Evolutionary conservation across 75 land plant species (phyloP).

Genomic region (Chamaecyparis obtusa): DNA sequence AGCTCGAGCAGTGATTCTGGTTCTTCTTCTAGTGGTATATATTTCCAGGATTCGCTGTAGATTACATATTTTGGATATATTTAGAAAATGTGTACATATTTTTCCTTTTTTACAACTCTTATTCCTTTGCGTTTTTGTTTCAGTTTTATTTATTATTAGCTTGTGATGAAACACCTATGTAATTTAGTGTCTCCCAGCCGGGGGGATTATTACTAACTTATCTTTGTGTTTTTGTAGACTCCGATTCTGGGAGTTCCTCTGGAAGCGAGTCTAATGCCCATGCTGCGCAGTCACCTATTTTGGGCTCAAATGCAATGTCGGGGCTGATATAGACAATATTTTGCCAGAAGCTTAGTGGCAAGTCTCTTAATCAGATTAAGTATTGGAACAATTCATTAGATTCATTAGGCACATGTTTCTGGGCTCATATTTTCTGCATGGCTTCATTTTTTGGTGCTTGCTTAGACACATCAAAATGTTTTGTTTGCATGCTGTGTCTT

Average conservation of each 20-base stretch:
- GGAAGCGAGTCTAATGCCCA: slow-evolving; percentile 11
- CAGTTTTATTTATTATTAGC: background rate
- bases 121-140: background rate
- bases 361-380: slow-evolving; percentile 2
- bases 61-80: background rate
- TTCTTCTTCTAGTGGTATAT: slow-evolving; percentile 76
- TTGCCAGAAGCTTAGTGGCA: background rate
- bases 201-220: slow-evolving; percentile 1
- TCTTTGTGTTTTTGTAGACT: slow-evolving; percentile 4
- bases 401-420: background rate
- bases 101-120: background rate
- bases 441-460: background rate
- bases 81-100: background rate
- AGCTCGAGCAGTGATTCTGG: slow-evolving; percentile 71
- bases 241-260: slow-evolving; percentile 14
- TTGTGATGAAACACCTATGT: background rate
- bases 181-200: background rate
- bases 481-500: background rate
- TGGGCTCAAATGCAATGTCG: background rate
- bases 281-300: slow-evolving; percentile 6
- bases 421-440: background rate
- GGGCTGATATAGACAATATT: background rate
- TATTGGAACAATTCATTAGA: background rate
- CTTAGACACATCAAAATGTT: background rate
- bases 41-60: background rate